A percentile compares a stretch with the other conserved stretches of the same genome.
These are phyloP conservation scores for Massariosphaeria phaeospora DNA, from an alignment of 495 filamentous ascomycete genomes.

Conservation along the genomic window DNA sequence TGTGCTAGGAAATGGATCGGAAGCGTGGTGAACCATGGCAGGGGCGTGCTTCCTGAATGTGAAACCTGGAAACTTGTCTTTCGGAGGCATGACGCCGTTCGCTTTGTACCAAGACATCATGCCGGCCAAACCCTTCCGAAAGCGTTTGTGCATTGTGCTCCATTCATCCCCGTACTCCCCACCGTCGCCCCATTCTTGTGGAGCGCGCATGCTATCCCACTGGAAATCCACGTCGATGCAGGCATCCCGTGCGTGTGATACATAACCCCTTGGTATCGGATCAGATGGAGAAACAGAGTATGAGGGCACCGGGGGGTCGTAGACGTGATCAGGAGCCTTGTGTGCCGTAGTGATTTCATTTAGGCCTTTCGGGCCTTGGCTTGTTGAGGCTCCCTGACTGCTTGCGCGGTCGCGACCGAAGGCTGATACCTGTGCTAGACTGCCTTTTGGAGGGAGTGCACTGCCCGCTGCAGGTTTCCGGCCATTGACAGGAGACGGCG, in stretches of 20 bases:
- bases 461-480: constrained; percentile 32
- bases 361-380: neutral
- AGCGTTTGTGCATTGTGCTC: constrained; percentile 87
- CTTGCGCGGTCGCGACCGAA: constrained; percentile 44
- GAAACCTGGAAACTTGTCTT: constrained; percentile 29
- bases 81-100: constrained; percentile 44
- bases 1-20: constrained; percentile 15
- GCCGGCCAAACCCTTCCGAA: constrained; percentile 66
- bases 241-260: constrained; percentile 85
- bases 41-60: neutral
- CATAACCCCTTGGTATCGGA: constrained; percentile 80
- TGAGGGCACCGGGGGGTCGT: constrained; percentile 69
- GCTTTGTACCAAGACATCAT: constrained; percentile 78
- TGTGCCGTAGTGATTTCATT: constrained; percentile 15
- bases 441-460: constrained; percentile 29
- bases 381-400: constrained; percentile 35
- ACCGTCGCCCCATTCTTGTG: constrained; percentile 76
- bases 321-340: constrained; percentile 40
- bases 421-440: constrained; percentile 38
- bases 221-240: constrained; percentile 83
- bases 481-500: constrained; percentile 17
- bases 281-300: constrained; percentile 78
- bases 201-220: constrained; percentile 84
- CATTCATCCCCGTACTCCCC: constrained; percentile 91
- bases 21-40: neutral